A percentile compares a stretch with the other conserved stretches of the same genome.
Conservation (phyloP, 441 rosid species). For the Macaranga tanarius region DNA sequence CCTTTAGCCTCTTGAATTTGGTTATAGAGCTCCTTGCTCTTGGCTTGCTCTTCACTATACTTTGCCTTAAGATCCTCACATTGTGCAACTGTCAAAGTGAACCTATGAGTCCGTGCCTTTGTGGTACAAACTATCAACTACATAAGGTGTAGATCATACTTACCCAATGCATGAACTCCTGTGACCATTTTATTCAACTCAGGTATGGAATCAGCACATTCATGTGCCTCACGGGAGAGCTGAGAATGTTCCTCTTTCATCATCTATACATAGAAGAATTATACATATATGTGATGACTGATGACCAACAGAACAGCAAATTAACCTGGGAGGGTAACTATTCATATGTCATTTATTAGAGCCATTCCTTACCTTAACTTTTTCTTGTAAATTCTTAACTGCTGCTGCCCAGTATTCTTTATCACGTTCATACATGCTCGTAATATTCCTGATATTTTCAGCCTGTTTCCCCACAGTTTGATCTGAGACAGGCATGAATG, state of each 20-base stretch:
- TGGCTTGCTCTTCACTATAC: slow-evolving; percentile 70
- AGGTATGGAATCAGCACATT: slow-evolving; percentile 72
- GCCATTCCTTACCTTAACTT: slow-evolving; percentile 50
- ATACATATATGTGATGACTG: slow-evolving; percentile 5
- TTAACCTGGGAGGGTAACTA: background rate
- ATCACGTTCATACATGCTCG: slow-evolving; percentile 50
- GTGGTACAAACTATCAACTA: slow-evolving; percentile 7
- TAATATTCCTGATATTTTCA: slow-evolving; percentile 51
- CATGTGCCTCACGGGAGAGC: slow-evolving; percentile 71
- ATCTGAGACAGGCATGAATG: slow-evolving; percentile 33
- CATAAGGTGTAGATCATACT: slow-evolving; percentile 23
- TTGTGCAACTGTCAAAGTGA: slow-evolving; percentile 56
- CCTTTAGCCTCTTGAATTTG: slow-evolving; percentile 87
- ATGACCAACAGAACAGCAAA: slow-evolving; percentile 4
- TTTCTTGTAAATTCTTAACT: slow-evolving; percentile 48
- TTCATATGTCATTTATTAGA: background rate
- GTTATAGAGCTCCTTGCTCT: slow-evolving; percentile 82
- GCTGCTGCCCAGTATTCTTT: slow-evolving; percentile 59
- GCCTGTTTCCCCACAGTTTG: slow-evolving; percentile 65
- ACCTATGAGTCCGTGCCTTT: slow-evolving; percentile 22
- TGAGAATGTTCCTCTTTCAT: slow-evolving; percentile 77
- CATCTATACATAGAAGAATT: slow-evolving; percentile 39
- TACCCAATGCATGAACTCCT: slow-evolving; percentile 84
- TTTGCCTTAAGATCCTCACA: slow-evolving; percentile 83
- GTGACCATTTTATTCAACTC: slow-evolving; percentile 70